These are phyloP conservation scores for Trebouxia sp. DNA, from an alignment of 139 green algal species.

Conservation along the genomic window DNA sequence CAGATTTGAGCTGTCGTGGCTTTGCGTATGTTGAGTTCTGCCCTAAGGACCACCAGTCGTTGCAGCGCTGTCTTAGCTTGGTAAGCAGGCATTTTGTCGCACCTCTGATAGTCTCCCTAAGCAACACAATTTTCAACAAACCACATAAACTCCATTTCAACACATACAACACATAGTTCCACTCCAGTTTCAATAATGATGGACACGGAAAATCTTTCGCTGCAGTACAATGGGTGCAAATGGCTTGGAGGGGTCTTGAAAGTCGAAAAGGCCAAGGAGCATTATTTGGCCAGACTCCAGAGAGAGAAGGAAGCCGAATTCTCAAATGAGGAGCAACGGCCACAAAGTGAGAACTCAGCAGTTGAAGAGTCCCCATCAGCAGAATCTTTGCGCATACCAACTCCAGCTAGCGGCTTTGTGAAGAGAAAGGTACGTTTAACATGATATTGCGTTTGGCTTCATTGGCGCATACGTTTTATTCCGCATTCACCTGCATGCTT, in stretches of 20 bases:
- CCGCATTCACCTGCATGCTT: no score
- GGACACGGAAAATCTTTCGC: neutral
- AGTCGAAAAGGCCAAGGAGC: slow-evolving; percentile 19
- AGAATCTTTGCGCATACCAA: neutral
- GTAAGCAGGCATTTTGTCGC: neutral
- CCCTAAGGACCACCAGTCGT: slow-evolving; percentile 9
- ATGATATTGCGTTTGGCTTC: no score
- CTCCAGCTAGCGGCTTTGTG: neutral
- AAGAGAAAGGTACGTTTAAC: neutral
- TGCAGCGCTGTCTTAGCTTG: slow-evolving; percentile 28
- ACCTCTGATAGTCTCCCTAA: no score
- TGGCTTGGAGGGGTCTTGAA: slow-evolving; percentile 23
- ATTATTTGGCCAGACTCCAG: slow-evolving; percentile 15
- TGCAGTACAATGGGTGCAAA: slow-evolving; percentile 37
- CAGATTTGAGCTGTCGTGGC: neutral
- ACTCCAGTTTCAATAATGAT: neutral
- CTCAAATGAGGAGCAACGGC: neutral
- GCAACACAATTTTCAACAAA: no score
- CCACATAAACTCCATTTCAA: no score
- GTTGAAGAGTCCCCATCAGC: neutral
- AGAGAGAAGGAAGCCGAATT: neutral
- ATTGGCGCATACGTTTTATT: no score
- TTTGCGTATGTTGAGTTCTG: slow-evolving; percentile 25
- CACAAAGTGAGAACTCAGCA: neutral
- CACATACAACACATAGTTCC: neutral